These are phyloP conservation scores for Diaporthe vaccinii DNA, from an alignment of 2,329 filamentous ascomycete genomes.

Conservation along the genomic window DNA sequence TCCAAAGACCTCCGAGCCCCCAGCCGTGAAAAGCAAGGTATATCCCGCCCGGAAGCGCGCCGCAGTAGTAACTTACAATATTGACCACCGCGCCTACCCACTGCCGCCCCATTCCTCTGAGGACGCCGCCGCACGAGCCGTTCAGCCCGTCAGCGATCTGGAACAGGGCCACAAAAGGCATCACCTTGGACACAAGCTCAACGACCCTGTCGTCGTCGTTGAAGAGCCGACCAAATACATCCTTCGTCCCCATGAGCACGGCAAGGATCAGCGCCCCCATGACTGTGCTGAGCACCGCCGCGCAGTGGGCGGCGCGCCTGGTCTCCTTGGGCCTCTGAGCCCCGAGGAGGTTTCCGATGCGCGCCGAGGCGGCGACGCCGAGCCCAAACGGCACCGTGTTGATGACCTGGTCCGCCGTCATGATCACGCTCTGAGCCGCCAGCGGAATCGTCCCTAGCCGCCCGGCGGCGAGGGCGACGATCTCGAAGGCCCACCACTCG, in stretches of 20 bases:
- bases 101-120: conserved; percentile 88
- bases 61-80: conserved; percentile 85
- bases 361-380: conserved; percentile 82
- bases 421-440: conserved; percentile 88
- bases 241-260: conserved; percentile 77
- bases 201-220: conserved; percentile 83
- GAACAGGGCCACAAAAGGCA: conserved; percentile 90
- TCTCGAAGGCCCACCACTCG: conserved; percentile 96
- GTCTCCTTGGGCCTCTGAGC: conserved; percentile 76
- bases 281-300: conserved; percentile 79
- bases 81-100: conserved; percentile 89
- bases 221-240: conserved; percentile 83
- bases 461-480: conserved; percentile 86
- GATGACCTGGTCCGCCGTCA: conserved; percentile 89
- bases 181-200: conserved; percentile 78
- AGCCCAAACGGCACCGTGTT: conserved; percentile 90
- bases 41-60: conserved; percentile 84
- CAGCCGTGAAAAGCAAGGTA: conserved; percentile 89
- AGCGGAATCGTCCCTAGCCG: conserved; percentile 83
- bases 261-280: conserved; percentile 77
- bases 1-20: conserved; percentile 85
- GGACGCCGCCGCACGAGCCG: conserved; percentile 83
- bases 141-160: conserved; percentile 92
- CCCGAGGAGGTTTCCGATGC: conserved; percentile 85
- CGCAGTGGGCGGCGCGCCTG: conserved; percentile 79